Percentiles rank a stretch among this genome's conserved stretches.
phyloP scores from a whole-genome alignment of 2,329 filamentous ascomycete species.

The Mycosphaerella arachidis region DNA sequence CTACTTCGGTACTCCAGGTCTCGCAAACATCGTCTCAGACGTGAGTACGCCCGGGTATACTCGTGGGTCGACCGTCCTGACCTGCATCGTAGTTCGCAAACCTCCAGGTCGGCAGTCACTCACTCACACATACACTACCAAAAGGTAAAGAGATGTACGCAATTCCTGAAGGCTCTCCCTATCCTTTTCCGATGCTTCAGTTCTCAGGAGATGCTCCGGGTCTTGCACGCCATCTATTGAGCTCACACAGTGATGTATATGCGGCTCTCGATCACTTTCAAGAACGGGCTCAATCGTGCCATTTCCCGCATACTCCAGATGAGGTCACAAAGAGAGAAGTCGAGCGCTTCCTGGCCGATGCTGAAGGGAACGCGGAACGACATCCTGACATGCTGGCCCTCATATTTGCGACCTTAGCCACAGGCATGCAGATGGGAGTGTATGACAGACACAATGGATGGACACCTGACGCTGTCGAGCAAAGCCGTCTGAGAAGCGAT shows the following conservation, averaged over 20 bases:
- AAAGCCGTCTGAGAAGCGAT: slow-evolving; percentile 37
- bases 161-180: slow-evolving; percentile 30
- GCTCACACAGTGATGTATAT: slow-evolving; percentile 36
- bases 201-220: slow-evolving; percentile 19
- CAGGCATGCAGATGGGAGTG: slow-evolving; percentile 44
- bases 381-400: slow-evolving; percentile 47
- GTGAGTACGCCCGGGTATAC: slow-evolving; percentile 28
- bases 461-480: slow-evolving; percentile 35
- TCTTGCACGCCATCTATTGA: slow-evolving; percentile 36
- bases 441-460: slow-evolving; percentile 42
- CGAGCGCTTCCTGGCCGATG: slow-evolving; percentile 42
- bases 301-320: slow-evolving; percentile 44
- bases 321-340: slow-evolving; percentile 43
- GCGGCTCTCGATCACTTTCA: slow-evolving; percentile 41
- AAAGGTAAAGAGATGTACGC: slow-evolving; percentile 39
- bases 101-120: slow-evolving; percentile 38
- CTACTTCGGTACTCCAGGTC: slow-evolving; percentile 48
- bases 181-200: slow-evolving; percentile 43
- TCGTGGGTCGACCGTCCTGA: slow-evolving; percentile 6
- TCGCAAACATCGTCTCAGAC: slow-evolving; percentile 46
- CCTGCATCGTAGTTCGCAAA: slow-evolving; percentile 37
- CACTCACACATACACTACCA: slow-evolving; percentile 41
- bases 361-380: slow-evolving; percentile 39
- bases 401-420: slow-evolving; percentile 45
- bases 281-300: slow-evolving; percentile 40